Conservation (phyloP, 2,329 filamentous ascomycete species). For the Stagonosporopsis rhizophila region DNA sequence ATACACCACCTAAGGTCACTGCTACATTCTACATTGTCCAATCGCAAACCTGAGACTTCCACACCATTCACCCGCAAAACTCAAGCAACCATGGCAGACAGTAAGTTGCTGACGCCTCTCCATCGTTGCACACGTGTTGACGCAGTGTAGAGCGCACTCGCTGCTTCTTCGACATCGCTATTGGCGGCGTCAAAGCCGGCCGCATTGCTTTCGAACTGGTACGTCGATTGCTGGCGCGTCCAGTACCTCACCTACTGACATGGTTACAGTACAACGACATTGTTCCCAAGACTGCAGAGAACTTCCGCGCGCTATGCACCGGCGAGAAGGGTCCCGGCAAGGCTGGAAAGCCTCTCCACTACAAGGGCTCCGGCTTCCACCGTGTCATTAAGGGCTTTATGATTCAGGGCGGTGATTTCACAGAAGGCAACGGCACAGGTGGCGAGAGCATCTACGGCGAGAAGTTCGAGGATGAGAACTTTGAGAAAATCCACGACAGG, state of each 20-base stretch:
- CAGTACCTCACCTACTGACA: slow-evolving; percentile 4
- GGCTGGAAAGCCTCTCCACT: slow-evolving; percentile 84
- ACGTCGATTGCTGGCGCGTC: slow-evolving; percentile 40
- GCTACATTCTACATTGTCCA: not conserved
- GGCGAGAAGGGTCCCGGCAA: slow-evolving; percentile 90
- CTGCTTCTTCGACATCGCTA: slow-evolving; percentile 92
- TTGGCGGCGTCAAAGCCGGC: slow-evolving; percentile 75
- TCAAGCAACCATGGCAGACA: slow-evolving; percentile 37
- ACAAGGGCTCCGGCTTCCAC: slow-evolving; percentile 92
- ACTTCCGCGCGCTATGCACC: slow-evolving; percentile 93
- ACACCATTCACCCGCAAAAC: not conserved
- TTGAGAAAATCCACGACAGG: slow-evolving; percentile 86
- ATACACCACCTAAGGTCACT: not conserved
- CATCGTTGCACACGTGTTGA: slow-evolving; percentile 5
- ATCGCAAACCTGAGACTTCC: not conserved
- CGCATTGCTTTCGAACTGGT: slow-evolving; percentile 87
- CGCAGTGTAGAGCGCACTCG: slow-evolving; percentile 67
- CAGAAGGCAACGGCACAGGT: slow-evolving; percentile 89
- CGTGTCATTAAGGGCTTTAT: slow-evolving; percentile 98
- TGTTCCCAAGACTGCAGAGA: slow-evolving; percentile 94
- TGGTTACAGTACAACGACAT: slow-evolving; percentile 53
- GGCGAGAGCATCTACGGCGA: slow-evolving; percentile 97
- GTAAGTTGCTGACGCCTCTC: slow-evolving; percentile 20
- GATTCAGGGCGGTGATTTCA: slow-evolving; percentile 98
- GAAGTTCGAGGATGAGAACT: slow-evolving; percentile 98